phyloP scores from a whole-genome alignment of 345 rosid species.

The Linum lewisii region DNA sequence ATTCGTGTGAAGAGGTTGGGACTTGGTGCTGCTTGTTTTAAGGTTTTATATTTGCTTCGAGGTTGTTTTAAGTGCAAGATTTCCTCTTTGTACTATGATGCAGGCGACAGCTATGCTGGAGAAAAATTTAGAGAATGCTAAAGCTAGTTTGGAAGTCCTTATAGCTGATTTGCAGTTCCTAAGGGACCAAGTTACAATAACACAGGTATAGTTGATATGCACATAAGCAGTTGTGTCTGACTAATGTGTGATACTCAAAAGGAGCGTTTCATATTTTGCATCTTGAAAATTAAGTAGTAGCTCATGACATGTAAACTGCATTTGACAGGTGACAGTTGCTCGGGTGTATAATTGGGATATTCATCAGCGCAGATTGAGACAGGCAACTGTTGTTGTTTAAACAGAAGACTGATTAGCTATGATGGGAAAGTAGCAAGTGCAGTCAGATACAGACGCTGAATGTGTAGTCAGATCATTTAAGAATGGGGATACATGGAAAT shows the following conservation, averaged over 20 bases:
- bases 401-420: too few relatives aligned
- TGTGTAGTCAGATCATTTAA: too few relatives aligned
- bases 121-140: conserved; percentile 86
- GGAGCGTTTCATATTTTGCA: neutral
- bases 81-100: conserved; percentile 17
- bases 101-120: conserved; percentile 67
- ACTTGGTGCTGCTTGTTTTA: conserved; percentile 11
- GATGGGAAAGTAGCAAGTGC: too few relatives aligned
- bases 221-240: neutral
- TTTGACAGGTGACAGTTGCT: conserved; percentile 66
- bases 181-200: conserved; percentile 92
- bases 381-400: conserved; percentile 30
- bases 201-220: conserved; percentile 43
- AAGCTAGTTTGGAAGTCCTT: conserved; percentile 90
- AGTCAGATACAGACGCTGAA: too few relatives aligned
- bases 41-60: conserved; percentile 4
- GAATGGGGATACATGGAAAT: too few relatives aligned
- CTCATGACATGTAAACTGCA: conserved; percentile 5
- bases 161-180: conserved; percentile 77
- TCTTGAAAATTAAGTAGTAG: neutral
- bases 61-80: conserved; percentile 14
- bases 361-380: conserved; percentile 68
- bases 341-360: conserved; percentile 89
- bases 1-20: conserved; percentile 75
- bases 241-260: too few relatives aligned